phyloP scores from a whole-genome alignment of 805 yeast species.

The Saccharomycopsis javanensis region DNA sequence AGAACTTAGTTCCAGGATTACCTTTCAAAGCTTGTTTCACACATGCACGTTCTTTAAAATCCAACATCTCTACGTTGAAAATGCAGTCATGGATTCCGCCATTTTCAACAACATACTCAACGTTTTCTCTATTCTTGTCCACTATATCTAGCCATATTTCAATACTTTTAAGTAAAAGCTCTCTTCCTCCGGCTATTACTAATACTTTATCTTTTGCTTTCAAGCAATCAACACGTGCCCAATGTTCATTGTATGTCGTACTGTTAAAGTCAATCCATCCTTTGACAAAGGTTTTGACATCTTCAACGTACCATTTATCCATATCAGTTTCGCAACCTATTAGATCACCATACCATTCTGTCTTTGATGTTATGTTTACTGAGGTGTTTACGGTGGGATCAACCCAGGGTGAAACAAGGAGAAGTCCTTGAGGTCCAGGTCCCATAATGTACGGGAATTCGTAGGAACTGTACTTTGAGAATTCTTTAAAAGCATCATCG shows the following conservation, averaged over 20 bases:
- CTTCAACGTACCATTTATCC: conserved; percentile 1
- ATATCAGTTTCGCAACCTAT: background rate
- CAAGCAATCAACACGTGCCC: background rate
- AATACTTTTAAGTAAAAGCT: conserved; percentile 1
- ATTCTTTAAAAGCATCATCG: background rate
- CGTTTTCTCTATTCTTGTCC: background rate
- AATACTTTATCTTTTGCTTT: background rate
- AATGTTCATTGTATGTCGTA: background rate
- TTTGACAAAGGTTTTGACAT: background rate
- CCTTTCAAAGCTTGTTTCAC: background rate
- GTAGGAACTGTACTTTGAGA: background rate
- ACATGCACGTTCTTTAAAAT: background rate
- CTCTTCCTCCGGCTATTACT: background rate
- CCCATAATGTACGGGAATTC: background rate
- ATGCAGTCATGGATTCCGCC: conserved; percentile 1
- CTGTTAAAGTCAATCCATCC: background rate
- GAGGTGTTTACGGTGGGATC: background rate
- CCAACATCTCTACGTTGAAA: background rate
- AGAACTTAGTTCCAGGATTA: background rate
- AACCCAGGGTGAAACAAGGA: background rate
- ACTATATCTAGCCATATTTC: background rate
- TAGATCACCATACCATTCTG: conserved; percentile 3
- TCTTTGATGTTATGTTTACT: background rate
- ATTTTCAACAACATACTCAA: background rate
- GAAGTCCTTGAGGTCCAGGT: background rate